These are phyloP conservation scores for Dioszegia aurantiaca DNA, from an alignment of 768 basidiomycete species.

Conservation along the genomic window DNA sequence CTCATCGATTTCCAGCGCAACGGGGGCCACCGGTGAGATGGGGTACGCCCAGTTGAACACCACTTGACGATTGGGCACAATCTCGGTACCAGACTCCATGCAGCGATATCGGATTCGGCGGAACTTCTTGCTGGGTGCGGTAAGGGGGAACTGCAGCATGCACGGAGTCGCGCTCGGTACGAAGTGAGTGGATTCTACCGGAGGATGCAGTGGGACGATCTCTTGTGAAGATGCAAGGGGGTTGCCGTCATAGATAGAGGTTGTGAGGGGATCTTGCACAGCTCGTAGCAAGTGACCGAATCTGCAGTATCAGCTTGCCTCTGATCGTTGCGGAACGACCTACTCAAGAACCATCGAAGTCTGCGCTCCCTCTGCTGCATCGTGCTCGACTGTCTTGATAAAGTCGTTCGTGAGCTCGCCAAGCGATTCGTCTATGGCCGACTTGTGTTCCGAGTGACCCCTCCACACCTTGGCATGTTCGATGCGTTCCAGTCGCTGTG, in stretches of 20 bases:
- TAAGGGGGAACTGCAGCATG: slow-evolving; percentile 12
- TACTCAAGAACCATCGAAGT: not conserved
- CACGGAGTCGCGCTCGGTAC: not conserved
- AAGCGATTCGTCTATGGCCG: not conserved
- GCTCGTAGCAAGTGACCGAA: slow-evolving; percentile 5
- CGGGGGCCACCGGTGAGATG: not conserved
- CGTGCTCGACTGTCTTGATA: not conserved
- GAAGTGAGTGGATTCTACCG: not conserved
- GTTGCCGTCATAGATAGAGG: not conserved
- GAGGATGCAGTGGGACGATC: not conserved
- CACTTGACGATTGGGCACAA: not conserved
- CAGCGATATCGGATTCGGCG: slow-evolving; percentile 11
- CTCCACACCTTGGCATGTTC: not conserved
- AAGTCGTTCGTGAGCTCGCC: not conserved
- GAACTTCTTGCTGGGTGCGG: not conserved
- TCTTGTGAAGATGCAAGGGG: not conserved
- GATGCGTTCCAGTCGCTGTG: slow-evolving; percentile 1
- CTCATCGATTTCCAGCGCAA: not conserved
- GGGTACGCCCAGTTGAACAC: slow-evolving; percentile 7
- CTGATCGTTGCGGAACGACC: not conserved
- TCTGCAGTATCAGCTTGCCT: not conserved
- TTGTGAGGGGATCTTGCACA: not conserved
- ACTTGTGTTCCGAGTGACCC: not conserved
- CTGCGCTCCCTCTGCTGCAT: not conserved
- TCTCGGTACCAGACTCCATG: slow-evolving; percentile 3